Conservation (phyloP, 2,329 filamentous ascomycete genomes). For the Nemania sp. region DNA sequence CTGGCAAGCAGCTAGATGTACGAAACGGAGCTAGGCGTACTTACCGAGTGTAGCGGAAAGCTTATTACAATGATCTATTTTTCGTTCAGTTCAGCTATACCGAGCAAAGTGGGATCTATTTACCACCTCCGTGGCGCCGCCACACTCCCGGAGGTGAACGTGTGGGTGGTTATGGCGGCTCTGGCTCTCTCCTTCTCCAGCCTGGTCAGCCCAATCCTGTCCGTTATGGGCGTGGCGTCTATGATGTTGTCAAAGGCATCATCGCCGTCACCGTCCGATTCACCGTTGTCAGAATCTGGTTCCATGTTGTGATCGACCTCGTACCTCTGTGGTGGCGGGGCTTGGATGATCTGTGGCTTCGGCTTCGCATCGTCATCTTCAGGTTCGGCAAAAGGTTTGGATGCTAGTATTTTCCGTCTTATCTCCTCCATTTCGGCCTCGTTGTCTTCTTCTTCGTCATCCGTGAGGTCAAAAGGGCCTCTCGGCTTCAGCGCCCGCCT, state of each 20-base stretch:
- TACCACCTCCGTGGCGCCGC: slow-evolving; percentile 55
- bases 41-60: slow-evolving; percentile 4
- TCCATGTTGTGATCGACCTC: slow-evolving; percentile 68
- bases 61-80: background rate
- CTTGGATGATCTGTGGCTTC: slow-evolving; percentile 64
- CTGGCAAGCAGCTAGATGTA: background rate
- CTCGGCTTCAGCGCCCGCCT: slow-evolving; percentile 52
- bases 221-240: slow-evolving; percentile 85
- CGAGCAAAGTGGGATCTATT: slow-evolving; percentile 6
- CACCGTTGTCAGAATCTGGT: slow-evolving; percentile 70
- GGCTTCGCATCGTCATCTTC: slow-evolving; percentile 51
- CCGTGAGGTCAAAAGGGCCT: slow-evolving; percentile 77
- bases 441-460: slow-evolving; percentile 74
- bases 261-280: slow-evolving; percentile 59
- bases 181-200: slow-evolving; percentile 59
- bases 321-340: slow-evolving; percentile 53
- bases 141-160: slow-evolving; percentile 54
- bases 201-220: slow-evolving; percentile 70
- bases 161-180: slow-evolving; percentile 52
- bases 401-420: slow-evolving; percentile 83
- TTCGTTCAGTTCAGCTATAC: slow-evolving; percentile 5
- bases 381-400: slow-evolving; percentile 79
- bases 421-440: slow-evolving; percentile 85
- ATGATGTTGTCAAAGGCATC: slow-evolving; percentile 93
- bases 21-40: background rate